phyloP scores from a whole-genome alignment of 441 rosid genomes.

The Bocquillonia castaneifolia region DNA sequence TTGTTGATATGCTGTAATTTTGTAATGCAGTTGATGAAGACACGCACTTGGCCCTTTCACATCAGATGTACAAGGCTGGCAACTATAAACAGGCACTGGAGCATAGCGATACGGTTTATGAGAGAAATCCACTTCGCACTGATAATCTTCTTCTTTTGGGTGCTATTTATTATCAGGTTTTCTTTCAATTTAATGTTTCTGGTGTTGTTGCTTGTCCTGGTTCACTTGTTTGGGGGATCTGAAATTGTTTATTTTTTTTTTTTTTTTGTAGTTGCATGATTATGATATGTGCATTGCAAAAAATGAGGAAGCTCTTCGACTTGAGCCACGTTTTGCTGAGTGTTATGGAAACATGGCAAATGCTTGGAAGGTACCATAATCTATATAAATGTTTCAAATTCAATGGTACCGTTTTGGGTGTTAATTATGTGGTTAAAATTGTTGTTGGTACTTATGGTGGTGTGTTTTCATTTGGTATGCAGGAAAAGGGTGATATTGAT shows the following conservation, averaged over 20 bases:
- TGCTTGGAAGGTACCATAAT: constrained; percentile 79
- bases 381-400: constrained; percentile 10
- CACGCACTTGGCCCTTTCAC: constrained; percentile 64
- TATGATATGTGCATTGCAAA: constrained; percentile 93
- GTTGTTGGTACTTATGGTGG: constrained; percentile 9
- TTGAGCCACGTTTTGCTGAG: constrained; percentile 95
- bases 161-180: constrained; percentile 94
- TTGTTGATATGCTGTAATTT: background rate
- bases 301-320: constrained; percentile 93
- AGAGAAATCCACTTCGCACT: constrained; percentile 69
- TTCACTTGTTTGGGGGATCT: background rate
- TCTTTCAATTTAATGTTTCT: background rate
- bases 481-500: constrained; percentile 98
- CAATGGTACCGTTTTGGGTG: background rate
- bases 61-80: constrained; percentile 80
- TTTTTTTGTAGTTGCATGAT: constrained; percentile 64
- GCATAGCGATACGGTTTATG: constrained; percentile 75
- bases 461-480: constrained; percentile 22
- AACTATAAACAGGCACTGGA: constrained; percentile 78
- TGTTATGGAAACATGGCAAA: constrained; percentile 99
- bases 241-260: background rate
- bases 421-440: background rate
- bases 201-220: background rate
- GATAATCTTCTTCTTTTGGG: constrained; percentile 97
- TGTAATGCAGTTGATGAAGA: constrained; percentile 69